A percentile compares a stretch with the other conserved stretches of the same genome.
Evolutionary conservation across 2,329 filamentous ascomycete genomes (phyloP).

Genomic region (Clarireedia homoeocarpa): DNA sequence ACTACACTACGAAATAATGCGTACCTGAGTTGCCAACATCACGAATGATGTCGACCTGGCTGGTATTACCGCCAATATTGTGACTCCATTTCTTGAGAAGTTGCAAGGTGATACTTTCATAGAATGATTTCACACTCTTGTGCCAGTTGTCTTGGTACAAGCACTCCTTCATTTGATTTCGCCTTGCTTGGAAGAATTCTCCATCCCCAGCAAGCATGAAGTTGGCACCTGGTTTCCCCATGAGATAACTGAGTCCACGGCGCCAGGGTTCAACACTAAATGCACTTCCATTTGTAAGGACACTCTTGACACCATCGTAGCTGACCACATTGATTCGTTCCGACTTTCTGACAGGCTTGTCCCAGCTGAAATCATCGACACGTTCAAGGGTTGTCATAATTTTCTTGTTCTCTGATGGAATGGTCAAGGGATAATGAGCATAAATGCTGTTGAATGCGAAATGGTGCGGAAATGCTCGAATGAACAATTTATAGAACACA

Average conservation of each 20-base stretch:
- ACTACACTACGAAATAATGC: slow-evolving; percentile 37
- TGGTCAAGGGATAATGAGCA: slow-evolving; percentile 53
- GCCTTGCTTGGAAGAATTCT: slow-evolving; percentile 40
- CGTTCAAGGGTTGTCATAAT: slow-evolving; percentile 57
- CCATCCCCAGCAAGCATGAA: slow-evolving; percentile 50
- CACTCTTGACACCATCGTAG: slow-evolving; percentile 20
- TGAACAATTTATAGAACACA: slow-evolving; percentile 75
- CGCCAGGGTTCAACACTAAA: slow-evolving; percentile 26
- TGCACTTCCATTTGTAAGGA: slow-evolving; percentile 24
- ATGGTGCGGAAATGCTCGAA: slow-evolving; percentile 69
- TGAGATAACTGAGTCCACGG: slow-evolving; percentile 5
- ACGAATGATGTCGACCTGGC: slow-evolving; percentile 57
- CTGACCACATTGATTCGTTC: slow-evolving; percentile 6
- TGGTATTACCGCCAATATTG: slow-evolving; percentile 6
- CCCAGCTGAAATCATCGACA: slow-evolving; percentile 15
- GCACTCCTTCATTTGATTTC: slow-evolving; percentile 45
- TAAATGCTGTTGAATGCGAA: slow-evolving; percentile 77
- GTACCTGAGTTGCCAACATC: slow-evolving; percentile 44
- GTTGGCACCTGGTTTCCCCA: slow-evolving; percentile 30
- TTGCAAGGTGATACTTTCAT: slow-evolving; percentile 44
- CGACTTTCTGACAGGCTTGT: slow-evolving; percentile 15
- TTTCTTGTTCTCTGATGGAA: slow-evolving; percentile 61
- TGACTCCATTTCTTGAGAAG: slow-evolving; percentile 38
- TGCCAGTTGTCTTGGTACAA: slow-evolving; percentile 55
- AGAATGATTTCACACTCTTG: slow-evolving; percentile 56